phyloP scores from a whole-genome alignment of 1,139 yeast genomes.

The Wickerhamiella infanticola region DNA sequence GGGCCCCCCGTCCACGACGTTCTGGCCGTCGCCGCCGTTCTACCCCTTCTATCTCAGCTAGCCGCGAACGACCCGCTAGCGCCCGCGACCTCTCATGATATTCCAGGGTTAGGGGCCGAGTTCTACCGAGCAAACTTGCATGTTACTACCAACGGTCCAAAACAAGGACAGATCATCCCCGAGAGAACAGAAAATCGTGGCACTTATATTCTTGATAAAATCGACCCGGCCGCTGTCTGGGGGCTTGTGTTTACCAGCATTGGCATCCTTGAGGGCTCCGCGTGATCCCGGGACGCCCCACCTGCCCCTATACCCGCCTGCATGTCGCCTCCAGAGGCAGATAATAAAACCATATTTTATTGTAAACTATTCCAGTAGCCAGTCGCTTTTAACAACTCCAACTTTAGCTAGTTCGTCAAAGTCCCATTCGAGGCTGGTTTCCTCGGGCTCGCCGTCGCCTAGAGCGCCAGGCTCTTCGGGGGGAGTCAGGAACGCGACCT shows the following conservation, averaged over 20 bases:
- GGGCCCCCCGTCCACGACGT: conserved; percentile 86
- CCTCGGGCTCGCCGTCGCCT: conserved; percentile 1
- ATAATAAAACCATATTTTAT: too few relatives aligned
- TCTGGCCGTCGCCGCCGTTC: conserved; percentile 44
- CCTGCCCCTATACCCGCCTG: not conserved
- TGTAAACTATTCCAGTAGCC: conserved; percentile 1
- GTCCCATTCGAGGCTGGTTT: conserved; percentile 5
- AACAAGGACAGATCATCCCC: conserved; percentile 15
- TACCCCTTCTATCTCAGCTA: conserved; percentile 25
- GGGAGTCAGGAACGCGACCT: conserved; percentile 6
- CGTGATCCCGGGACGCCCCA: not conserved
- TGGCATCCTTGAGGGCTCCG: conserved; percentile 17
- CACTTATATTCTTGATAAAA: conserved; percentile 9
- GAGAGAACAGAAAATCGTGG: conserved; percentile 17
- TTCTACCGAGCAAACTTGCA: conserved; percentile 26
- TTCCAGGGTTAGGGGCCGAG: conserved; percentile 17
- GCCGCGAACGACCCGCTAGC: conserved; percentile 21
- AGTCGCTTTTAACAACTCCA: not conserved
- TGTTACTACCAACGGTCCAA: conserved; percentile 25
- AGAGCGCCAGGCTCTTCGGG: conserved; percentile 1
- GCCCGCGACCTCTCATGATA: conserved; percentile 9
- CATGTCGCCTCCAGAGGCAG: not conserved
- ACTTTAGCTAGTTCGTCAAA: conserved; percentile 7
- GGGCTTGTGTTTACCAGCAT: conserved; percentile 31
- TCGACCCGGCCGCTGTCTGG: conserved; percentile 42